Evolutionary conservation across 371 early-diverging fungal species (phyloP).

Genomic region (Circinella umbellata): DNA sequence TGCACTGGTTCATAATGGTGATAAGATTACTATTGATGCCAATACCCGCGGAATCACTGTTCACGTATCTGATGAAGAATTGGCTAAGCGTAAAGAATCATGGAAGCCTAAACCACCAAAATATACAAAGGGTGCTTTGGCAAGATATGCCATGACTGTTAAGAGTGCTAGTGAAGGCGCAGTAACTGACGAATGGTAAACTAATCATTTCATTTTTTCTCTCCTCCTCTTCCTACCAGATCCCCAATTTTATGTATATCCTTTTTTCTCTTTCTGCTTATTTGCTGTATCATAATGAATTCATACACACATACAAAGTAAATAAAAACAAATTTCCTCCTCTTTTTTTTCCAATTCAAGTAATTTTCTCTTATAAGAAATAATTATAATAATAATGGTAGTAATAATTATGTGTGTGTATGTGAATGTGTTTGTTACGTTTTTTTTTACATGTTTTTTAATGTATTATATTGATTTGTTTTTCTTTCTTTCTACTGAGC

Average conservation of each 20-base stretch:
- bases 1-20: conserved; percentile 86
- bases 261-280: too few relatives aligned
- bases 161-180: conserved; percentile 82
- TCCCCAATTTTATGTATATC: neutral
- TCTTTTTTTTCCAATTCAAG: too few relatives aligned
- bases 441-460: neutral
- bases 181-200: conserved; percentile 69
- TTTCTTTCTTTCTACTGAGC: conserved; percentile 33
- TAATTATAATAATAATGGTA: too few relatives aligned
- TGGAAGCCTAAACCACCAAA: conserved; percentile 87
- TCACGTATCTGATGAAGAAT: conserved; percentile 75
- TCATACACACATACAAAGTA: too few relatives aligned
- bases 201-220: neutral
- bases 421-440: neutral
- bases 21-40: conserved; percentile 87
- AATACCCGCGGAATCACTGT: conserved; percentile 68
- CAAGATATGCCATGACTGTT: conserved; percentile 87
- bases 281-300: too few relatives aligned
- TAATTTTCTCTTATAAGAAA: too few relatives aligned
- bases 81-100: conserved; percentile 61
- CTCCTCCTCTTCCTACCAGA: neutral
- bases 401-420: too few relatives aligned
- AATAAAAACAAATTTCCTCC: too few relatives aligned
- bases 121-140: conserved; percentile 84
- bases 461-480: neutral